Base-by-base conservation (phyloP, 179 eudicot genomes). In the Monotropa hypopitys region DNA sequence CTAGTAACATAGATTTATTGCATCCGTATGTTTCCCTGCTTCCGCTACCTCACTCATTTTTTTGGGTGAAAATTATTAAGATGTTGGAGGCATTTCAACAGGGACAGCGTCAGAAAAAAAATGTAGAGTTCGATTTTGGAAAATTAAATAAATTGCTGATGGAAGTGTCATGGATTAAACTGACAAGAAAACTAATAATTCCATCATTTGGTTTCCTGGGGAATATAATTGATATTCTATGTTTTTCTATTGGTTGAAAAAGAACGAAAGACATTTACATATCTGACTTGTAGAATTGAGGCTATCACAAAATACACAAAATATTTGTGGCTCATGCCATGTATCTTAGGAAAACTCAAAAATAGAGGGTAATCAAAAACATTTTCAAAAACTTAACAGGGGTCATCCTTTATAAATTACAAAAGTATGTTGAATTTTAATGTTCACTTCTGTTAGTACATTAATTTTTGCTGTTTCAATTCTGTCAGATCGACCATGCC, bases 401-500 rank as follows among this genome's bases (percentile, higher is more conserved):
- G 51, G 3, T 47, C 51, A 47, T 47, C 51, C 16, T 47, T 3
- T 47, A 10, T 47, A 11, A 45, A 47, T 10, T 11, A 11, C 13
- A 11, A 3, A 59, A 59, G 15, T 59, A 4, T 28, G 6, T 5
- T 38, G 15, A 38, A 57, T 76, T 76, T 65, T 8, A 45, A 16
- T 20, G 8, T 35, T 33, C 35, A 7, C 50, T 28, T 23, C 53
- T 26, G 61, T 59, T 28, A 15, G 77, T 51, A 54, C 47, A 45
- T 40, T 65, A 23, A 53, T 28, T 35, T 51, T 42, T 32, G 59
- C 11, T 70, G 11, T 76, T 74, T 0, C 67, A 35, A 61, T 76
- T 72, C 76, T 81, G 49, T 77, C 85, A 95, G 99, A 69, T 95
- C 99, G 65, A 92, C 97, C 56, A 95, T 95, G 99, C 99, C 99